Evolutionary conservation across 768 basidiomycete species (phyloP), one percentile per base, ranked within the genome.

Genomic region (Trametes cinnabarina): DNA sequence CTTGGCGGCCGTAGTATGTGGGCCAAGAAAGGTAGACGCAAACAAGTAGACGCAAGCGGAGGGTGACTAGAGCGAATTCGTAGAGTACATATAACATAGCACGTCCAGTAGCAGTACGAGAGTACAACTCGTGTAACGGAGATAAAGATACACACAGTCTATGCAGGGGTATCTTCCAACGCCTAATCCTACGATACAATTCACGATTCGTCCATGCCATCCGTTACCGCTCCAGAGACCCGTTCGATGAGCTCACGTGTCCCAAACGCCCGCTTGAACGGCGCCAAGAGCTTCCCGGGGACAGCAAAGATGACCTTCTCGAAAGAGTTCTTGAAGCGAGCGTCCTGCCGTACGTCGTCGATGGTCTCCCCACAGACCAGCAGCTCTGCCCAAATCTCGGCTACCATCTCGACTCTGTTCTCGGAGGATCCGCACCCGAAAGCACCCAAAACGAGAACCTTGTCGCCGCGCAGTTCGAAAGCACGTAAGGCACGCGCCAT

Each of bases 401-500:
- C 77, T 25, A 81, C 70, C 65, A 70, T 72, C 48, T 73, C 74
- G 32, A 77, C 71, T 10, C 54, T 70, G 61, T 81, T 81, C 63
- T 73, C 66, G 62, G 70, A 74, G 3, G 68, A 74, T 20, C 77
- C 76, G 48, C 77, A 78, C 17, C 79, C 79, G 53, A 80, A 80
- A 15, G 73, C 75, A 50, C 79, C 79, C 2, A 80, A 70, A 10
- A 81, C 69, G 28, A 81, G 63, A 0, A 67, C 66, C 15, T 66
- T 70, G 60, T 78, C 67, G 25, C 77, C 76, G 15, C 69, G 66
- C 22, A 70, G 68, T 64, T 79, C 73, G 58, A 80, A 80, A 34
- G 77, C 68, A n/a, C 73, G 71, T 55, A 80, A 64, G 11, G 67
- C 70, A 26, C 78, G 77, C 1, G 74, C 79, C 79, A 80, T 81